Evolutionary conservation across 257 asterid species (phyloP), one percentile per base, ranked within the genome.

Genomic region (Lycium barbarum): DNA sequence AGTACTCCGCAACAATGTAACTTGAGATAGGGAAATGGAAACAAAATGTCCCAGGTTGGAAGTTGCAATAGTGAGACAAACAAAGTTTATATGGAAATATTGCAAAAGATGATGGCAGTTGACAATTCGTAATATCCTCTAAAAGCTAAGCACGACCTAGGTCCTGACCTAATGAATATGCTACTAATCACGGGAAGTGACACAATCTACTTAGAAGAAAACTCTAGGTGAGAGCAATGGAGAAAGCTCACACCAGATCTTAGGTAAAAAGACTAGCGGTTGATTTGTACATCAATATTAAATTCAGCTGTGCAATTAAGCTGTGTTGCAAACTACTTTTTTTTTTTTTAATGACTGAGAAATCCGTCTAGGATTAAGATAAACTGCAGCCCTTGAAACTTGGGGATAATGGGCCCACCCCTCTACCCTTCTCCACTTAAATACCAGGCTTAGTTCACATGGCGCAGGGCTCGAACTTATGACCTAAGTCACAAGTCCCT

Each of bases 61-160:
- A 73, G 45, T 45, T 73, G 80, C 59, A 73, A 73, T 14, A 47
- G 80, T 53, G 20, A 47, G 80, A 20, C 61, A 11, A 47, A 73
- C 40, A 73, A 47, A 47, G n/a, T 47, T 47, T 26, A 51, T 3
- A 9, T 38, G 78, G 14, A 2, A 71, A 73, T 47, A 6, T 47
- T 20, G 59, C n/a, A 2, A 73, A 40, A 40, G 45, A 40, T 40
- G 45, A 40, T 40, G 3, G 45, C 6, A 40, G 45, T 40, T 40
- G 45, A 40, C 45, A 40, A 40, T 40, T 40, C 45, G 2, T 40
- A 40, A 26, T 40, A 40, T 40, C 45, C 45, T 40, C 45, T 40
- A 40, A 40, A 40, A 40, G 45, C 45, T 40, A 40, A 40, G 45
- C 45, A 73, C 1, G 3, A 20, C 59, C 12, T 73, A 73, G 59